Base-by-base conservation (phyloP, 345 rosid species). In the Sonneratia alba region DNA sequence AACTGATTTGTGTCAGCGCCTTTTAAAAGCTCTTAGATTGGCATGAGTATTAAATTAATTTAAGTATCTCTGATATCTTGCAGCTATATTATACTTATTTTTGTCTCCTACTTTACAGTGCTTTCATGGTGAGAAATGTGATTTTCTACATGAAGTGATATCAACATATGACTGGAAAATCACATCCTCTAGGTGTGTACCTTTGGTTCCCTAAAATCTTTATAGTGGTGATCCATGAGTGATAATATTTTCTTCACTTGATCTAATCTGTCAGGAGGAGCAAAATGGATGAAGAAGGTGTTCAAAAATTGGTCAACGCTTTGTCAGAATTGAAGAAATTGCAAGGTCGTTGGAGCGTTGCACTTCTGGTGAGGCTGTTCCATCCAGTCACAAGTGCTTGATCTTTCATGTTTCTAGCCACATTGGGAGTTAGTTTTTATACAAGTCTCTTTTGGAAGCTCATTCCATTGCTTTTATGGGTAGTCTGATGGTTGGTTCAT, bases 271-370 rank as follows among this genome's bases (percentile, higher is more conserved):
- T 79, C 75, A 55, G 59, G 71, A 91, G 95, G 81, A 77, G 81
- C 73, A 83, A 83, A 72, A 71, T 67, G 69, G 81, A 79, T 55
- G 83, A 82, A 78, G 81, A 73, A 68, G 85, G 79, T n/a, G 66
- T 42, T 68, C 85, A 86, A 79, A 70, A 64, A 72, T 83, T 95
- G 78, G 78, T 82, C 73, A 72, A 74, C 37, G 85, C 84, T 72
- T 77, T 95, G 73, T 72, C 77, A 53, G 90, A 90, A 78, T 69
- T 90, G 81, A 90, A 86, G 87, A 89, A 83, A 81, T 76, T 80
- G 80, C 92, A 78, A 45, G 76, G 72, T 51, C 81, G 71, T 42
- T 92, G 97, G 99, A 84, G 89, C 73, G 79, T 73, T 70, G 88
- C 85, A 64, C 81, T 95, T 81, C 66, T 82, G 97, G 99, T 94